phyloP scores from a whole-genome alignment of 208 protist species.

The Tritrichomonas foetus region DNA sequence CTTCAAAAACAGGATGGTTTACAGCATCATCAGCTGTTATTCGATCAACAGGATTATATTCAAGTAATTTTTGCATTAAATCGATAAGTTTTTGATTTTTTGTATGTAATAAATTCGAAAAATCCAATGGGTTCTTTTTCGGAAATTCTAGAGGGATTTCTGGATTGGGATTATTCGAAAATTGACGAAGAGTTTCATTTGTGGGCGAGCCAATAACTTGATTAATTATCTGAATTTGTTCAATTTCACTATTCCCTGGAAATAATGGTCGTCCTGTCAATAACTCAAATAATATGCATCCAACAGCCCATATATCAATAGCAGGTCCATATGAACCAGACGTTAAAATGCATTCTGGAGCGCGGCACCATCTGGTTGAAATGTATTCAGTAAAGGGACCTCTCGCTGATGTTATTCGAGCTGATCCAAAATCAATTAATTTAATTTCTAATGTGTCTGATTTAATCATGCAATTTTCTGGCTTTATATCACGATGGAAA shows the following conservation, averaged over 20 bases:
- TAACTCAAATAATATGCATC: constrained; percentile 27
- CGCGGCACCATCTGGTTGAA: constrained; percentile 74
- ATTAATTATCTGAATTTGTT: background rate
- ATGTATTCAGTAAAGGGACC: constrained; percentile 76
- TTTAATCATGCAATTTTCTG: constrained; percentile 86
- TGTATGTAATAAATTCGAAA: background rate
- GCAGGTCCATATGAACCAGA: background rate
- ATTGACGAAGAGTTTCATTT: background rate
- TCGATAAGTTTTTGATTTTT: background rate
- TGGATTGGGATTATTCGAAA: background rate
- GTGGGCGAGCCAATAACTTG: background rate
- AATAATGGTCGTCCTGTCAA: constrained; percentile 4
- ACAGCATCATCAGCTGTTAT: constrained; percentile 25
- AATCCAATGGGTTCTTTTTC: background rate
- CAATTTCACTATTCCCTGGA: constrained; percentile 6
- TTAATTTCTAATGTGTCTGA: constrained; percentile 70
- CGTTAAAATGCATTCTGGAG: constrained; percentile 72
- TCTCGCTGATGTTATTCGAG: constrained; percentile 57
- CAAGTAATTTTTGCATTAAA: background rate
- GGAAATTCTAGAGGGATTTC: background rate
- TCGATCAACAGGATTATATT: constrained; percentile 19
- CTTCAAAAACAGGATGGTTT: background rate
- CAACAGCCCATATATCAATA: constrained; percentile 39
- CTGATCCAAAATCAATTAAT: constrained; percentile 82
- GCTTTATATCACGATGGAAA: constrained; percentile 79